Percentiles rank a stretch among this genome's conserved stretches.
These are phyloP conservation scores for Nicotiana rustica DNA, from an alignment of 305 asterid genomes.

Conservation along the genomic window DNA sequence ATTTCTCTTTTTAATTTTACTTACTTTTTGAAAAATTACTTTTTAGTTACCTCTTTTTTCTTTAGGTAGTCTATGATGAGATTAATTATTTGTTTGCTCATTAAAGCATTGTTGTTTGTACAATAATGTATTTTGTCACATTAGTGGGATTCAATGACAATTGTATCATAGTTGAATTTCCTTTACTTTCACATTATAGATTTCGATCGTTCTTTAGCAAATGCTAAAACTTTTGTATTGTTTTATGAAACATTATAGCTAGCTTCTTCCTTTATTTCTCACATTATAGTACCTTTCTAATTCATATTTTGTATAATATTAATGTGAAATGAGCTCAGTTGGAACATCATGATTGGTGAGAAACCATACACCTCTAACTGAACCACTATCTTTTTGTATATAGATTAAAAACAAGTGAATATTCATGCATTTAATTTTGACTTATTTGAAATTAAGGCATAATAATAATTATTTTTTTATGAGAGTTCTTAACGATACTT, in stretches of 20 bases:
- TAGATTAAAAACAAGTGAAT: too few relatives aligned
- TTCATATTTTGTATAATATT: not conserved
- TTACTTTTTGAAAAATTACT: not conserved
- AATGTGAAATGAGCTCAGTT: not conserved
- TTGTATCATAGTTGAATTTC: slow-evolving; percentile 22
- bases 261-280: not conserved
- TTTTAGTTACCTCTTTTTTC: not conserved
- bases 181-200: not conserved
- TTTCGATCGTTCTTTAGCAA: not conserved
- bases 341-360: not conserved
- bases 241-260: not conserved
- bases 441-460: not conserved
- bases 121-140: slow-evolving; percentile 25
- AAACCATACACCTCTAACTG: too few relatives aligned
- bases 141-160: slow-evolving; percentile 27
- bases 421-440: not conserved
- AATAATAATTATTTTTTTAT: not conserved
- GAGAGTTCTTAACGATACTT: not conserved
- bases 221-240: not conserved
- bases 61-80: not conserved
- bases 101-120: slow-evolving; percentile 28
- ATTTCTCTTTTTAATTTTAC: not conserved
- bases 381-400: too few relatives aligned
- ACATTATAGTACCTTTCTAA: not conserved
- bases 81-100: not conserved